These are phyloP conservation scores for Lasiodiplodia theobromae DNA, from an alignment of 2,329 filamentous ascomycete genomes.

Conservation along the genomic window DNA sequence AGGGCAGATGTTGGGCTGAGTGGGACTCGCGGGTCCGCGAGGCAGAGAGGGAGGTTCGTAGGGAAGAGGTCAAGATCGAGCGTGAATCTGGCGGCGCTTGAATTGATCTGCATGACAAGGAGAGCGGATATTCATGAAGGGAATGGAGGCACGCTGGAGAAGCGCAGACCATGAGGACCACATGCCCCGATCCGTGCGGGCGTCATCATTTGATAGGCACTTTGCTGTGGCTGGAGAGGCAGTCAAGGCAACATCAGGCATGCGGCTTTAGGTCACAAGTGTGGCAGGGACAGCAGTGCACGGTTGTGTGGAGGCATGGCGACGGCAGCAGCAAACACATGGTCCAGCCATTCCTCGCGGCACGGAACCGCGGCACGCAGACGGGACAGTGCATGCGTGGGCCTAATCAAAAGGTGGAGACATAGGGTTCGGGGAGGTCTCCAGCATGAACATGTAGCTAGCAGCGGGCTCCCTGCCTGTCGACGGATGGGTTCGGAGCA, in stretches of 20 bases:
- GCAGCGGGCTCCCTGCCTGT: not conserved
- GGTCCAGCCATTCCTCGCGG: conserved; percentile 11
- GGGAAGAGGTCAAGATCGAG: conserved; percentile 65
- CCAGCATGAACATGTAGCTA: not conserved
- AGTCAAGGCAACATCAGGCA: not conserved
- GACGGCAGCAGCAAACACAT: conserved; percentile 12
- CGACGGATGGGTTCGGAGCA: not conserved
- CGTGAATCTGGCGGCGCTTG: conserved; percentile 55
- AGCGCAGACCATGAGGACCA: not conserved
- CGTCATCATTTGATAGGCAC: not conserved
- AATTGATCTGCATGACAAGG: conserved; percentile 38
- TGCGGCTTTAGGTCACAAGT: not conserved
- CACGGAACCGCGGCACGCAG: not conserved
- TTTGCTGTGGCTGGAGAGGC: conserved; percentile 9
- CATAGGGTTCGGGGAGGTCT: not conserved
- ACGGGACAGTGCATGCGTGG: not conserved
- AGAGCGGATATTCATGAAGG: conserved; percentile 10
- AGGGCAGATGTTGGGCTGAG: conserved; percentile 73
- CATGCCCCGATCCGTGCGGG: not conserved
- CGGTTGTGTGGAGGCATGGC: conserved; percentile 19
- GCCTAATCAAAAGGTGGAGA: not conserved
- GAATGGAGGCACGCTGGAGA: not conserved
- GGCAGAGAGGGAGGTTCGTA: conserved; percentile 70
- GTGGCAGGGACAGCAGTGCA: conserved; percentile 11
- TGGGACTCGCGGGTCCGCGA: conserved; percentile 72